Evolutionary conservation across 805 yeast species (phyloP), one percentile per base, ranked within the genome.

Genomic region (Candida xyloterini): DNA sequence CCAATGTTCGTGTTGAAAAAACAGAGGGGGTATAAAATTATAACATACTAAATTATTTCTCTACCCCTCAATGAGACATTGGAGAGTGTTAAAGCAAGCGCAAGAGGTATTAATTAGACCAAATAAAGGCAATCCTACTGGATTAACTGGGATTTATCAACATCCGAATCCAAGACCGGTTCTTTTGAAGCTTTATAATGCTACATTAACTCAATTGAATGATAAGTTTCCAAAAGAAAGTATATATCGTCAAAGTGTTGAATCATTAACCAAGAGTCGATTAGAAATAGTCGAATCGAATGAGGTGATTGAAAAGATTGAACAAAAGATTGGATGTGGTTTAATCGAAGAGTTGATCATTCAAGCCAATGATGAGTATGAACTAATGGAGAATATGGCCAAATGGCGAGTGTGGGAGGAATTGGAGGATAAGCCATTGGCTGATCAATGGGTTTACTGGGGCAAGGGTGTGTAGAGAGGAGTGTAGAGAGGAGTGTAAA

Each of bases 101-200:
- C 55, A 55, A 27, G 56, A 56, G 48, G 62, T 73, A 10, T 69
- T 81, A 42, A 73, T 81, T 44, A 76, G 71, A 54, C 67, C 86
- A 10, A 71, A 73, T 3, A 65, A 68, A 26, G 89, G 88, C 0
- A 68, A 78, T 52, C 91, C 91, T 22, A 87, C 95, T 15, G 95
- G 95, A 49, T 52, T 87, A 46, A 76, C 95, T 3, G 95, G 93
- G 2, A 62, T 87, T 47, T 71, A 66, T 55, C 84, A 81, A 60
- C 93, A 85, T 62, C 95, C 95, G 35, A 75, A 81, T 58, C 95
- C 95, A 38, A 76, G 87, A 60, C 90, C 91, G 2, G 85, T 89
- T 3, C 70, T 87, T 53, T 67, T 78, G 42, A 74, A 83, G 26
- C 67, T 87, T 31, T 87, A 87, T 67, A 76, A 75, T 50, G 76